Evolutionary conservation across 257 asterid genomes (phyloP), one percentile per base, ranked within the genome.

Genomic region (Capsicum rhomboideum): DNA sequence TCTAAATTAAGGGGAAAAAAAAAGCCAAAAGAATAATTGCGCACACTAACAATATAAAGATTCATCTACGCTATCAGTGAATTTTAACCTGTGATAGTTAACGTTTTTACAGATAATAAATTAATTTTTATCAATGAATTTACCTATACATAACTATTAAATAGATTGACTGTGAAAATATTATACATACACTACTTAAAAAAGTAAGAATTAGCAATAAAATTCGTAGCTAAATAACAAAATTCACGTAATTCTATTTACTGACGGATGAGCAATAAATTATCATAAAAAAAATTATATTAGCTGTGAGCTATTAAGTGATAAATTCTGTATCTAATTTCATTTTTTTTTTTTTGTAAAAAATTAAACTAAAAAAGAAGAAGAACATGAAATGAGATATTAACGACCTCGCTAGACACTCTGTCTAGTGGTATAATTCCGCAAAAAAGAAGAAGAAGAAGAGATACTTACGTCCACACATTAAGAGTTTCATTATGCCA

Each of bases 401-500:
- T n/a, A n/a, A n/a, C n/a, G n/a, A n/a, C n/a, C n/a, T n/a, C n/a
- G n/a, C n/a, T n/a, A n/a, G n/a, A n/a, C n/a, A n/a, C n/a, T n/a
- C n/a, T n/a, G n/a, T n/a, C n/a, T n/a, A n/a, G n/a, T n/a, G n/a
- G n/a, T n/a, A n/a, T n/a, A n/a, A n/a, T n/a, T n/a, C n/a, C n/a
- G n/a, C n/a, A 50, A 50, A 55, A 31, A 34, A 14, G 3, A 31
- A 34, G 0, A 34, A 34, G 4, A 3, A 34, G 26, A 81, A 74
- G 8, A 72, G 2, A 74, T 74, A 90, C 98, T 85, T 82, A 93
- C 99, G 98, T 97, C 99, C 99, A 97, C 0, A 97, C 97, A 83
- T 97, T 97, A 18, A 97, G 97, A 28, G 99, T 95, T 91, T 97
- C 99, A 82, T 97, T 95, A 82, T 97, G 99, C 99, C 99, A 97